phyloP scores from a whole-genome alignment of 148 eudicot genomes.

The Arctostaphylos glauca region DNA sequence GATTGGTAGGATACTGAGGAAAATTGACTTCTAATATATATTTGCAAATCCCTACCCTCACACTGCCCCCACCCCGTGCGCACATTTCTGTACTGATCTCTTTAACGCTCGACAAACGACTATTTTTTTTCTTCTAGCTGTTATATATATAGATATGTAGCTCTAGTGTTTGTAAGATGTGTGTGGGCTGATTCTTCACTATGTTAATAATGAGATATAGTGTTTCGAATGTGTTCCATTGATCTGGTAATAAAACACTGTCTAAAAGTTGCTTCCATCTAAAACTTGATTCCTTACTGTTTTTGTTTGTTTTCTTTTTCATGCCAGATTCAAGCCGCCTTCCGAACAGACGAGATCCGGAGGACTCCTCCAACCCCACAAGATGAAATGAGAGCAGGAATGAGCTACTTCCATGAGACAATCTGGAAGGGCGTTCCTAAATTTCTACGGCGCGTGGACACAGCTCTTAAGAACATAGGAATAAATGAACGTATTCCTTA shows the following conservation, averaged over 20 bases:
- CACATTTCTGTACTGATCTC: not conserved
- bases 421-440: conserved; percentile 99
- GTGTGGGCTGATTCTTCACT: not conserved
- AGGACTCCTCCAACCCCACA: conserved; percentile 92
- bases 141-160: too few relatives aligned
- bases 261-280: not conserved
- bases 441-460: conserved; percentile 90
- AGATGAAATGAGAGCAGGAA: conserved; percentile 99
- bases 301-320: conserved; percentile 14
- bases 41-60: not conserved
- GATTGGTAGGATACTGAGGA: not conserved
- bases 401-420: conserved; percentile 99
- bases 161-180: not conserved
- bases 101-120: not conserved
- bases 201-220: too few relatives aligned
- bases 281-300: not conserved
- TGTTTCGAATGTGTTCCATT: not conserved
- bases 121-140: not conserved
- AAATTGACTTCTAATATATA: not conserved
- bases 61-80: not conserved
- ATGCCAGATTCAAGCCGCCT: conserved; percentile 94
- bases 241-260: not conserved
- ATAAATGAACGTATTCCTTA: conserved; percentile 94
- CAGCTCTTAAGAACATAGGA: conserved; percentile 95
- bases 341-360: conserved; percentile 93